These are phyloP conservation scores for Naumovozyma baii DNA, from an alignment of 805 yeast species.

Conservation along the genomic window DNA sequence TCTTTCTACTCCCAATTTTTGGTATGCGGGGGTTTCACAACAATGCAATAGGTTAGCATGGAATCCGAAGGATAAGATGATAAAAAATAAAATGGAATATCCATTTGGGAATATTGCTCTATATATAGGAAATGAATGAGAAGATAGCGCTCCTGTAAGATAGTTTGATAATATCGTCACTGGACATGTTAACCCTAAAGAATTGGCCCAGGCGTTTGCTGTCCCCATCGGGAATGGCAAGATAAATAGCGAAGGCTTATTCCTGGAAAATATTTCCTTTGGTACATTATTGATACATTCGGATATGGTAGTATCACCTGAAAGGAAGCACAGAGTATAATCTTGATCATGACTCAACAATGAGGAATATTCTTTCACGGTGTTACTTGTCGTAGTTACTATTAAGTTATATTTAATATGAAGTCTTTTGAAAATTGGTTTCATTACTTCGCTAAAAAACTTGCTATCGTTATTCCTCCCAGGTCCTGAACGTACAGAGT, in stretches of 20 bases:
- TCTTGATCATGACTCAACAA: slow-evolving; percentile 14
- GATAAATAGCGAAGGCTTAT: slow-evolving; percentile 10
- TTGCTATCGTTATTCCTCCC: slow-evolving; percentile 30
- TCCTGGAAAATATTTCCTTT: not conserved
- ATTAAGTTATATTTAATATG: slow-evolving; percentile 33
- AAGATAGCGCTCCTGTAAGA: slow-evolving; percentile 13
- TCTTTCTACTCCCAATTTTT: slow-evolving; percentile 54
- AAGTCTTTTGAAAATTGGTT: slow-evolving; percentile 39
- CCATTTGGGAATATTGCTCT: slow-evolving; percentile 26
- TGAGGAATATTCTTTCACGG: slow-evolving; percentile 35
- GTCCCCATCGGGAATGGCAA: slow-evolving; percentile 65
- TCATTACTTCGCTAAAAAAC: slow-evolving; percentile 35
- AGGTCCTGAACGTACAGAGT: slow-evolving; percentile 31
- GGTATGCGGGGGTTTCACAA: slow-evolving; percentile 50
- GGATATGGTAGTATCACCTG: slow-evolving; percentile 80
- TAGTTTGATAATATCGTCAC: slow-evolving; percentile 31
- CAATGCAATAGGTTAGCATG: slow-evolving; percentile 82
- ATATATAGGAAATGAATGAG: slow-evolving; percentile 28
- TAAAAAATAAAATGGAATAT: slow-evolving; percentile 32
- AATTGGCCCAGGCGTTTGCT: slow-evolving; percentile 71
- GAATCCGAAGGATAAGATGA: slow-evolving; percentile 76
- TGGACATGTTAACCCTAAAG: slow-evolving; percentile 38
- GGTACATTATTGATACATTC: slow-evolving; percentile 57
- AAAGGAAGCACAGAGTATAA: slow-evolving; percentile 48
- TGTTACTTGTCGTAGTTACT: slow-evolving; percentile 33